phyloP scores from a whole-genome alignment of 2,329 filamentous ascomycete species.

The Monosporascus ibericus region DNA sequence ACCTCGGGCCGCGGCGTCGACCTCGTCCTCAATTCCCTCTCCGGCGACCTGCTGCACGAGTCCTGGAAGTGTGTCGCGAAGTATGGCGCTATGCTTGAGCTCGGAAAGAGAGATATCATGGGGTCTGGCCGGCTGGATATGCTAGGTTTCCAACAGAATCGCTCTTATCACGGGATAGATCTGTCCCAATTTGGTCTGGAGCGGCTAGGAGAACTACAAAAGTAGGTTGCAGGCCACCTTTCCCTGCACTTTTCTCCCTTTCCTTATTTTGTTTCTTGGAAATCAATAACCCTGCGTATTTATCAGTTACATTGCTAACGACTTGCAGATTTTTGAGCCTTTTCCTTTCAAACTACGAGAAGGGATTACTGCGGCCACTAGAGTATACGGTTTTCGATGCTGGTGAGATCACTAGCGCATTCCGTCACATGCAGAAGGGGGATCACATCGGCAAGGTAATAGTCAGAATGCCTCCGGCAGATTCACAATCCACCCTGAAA shows the following conservation, averaged over 20 bases:
- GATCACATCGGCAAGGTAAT: conserved; percentile 38
- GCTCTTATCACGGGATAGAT: conserved; percentile 30
- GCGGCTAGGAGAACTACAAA: conserved; percentile 8
- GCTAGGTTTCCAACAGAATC: conserved; percentile 33
- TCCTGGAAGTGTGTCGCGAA: conserved; percentile 38
- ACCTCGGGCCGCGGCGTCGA: conserved; percentile 14
- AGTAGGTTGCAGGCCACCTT: conserved; percentile 7
- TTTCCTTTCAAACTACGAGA: conserved; percentile 7
- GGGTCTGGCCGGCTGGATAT: conserved; percentile 36
- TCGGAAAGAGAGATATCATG: conserved; percentile 37
- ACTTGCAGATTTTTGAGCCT: conserved; percentile 7
- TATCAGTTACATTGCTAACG: conserved; percentile 7
- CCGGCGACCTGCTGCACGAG: conserved; percentile 34
- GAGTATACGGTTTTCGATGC: conserved; percentile 16
- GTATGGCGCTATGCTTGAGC: conserved; percentile 39
- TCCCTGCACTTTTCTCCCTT: too few relatives aligned
- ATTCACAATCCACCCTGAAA: neutral
- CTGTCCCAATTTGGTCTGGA: conserved; percentile 15
- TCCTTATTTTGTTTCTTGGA: too few relatives aligned
- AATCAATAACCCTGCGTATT: neutral
- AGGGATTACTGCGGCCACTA: conserved; percentile 10
- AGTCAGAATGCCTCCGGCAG: conserved; percentile 16
- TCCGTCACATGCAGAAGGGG: conserved; percentile 32
- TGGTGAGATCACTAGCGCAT: conserved; percentile 25
- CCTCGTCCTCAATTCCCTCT: conserved; percentile 33